Evolutionary conservation across 2,329 filamentous ascomycete genomes (phyloP).

Genomic region (Colletotrichum noveboracense): DNA sequence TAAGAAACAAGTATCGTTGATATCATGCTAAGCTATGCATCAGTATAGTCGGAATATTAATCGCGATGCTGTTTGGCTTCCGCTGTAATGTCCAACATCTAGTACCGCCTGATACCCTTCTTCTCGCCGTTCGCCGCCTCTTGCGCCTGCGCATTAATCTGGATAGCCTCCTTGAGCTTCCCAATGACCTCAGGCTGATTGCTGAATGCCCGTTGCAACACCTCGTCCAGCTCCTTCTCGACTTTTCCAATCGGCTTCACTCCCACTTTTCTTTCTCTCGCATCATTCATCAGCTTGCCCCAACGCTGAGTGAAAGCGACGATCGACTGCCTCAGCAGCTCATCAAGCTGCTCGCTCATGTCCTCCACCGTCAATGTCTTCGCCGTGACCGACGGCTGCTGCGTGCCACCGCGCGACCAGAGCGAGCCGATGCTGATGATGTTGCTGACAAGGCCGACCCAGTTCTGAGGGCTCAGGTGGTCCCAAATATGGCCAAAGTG

Average conservation of each 20-base stretch:
- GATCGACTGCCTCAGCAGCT: slow-evolving; percentile 66
- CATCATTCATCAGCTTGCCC: slow-evolving; percentile 56
- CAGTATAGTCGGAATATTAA: not conserved
- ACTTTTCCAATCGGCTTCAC: slow-evolving; percentile 57
- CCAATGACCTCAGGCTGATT: slow-evolving; percentile 63
- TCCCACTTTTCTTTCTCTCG: slow-evolving; percentile 50
- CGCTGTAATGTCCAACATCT: not conserved
- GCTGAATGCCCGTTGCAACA: slow-evolving; percentile 63
- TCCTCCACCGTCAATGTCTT: slow-evolving; percentile 52
- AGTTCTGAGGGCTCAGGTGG: slow-evolving; percentile 61
- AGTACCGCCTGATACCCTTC: slow-evolving; percentile 27
- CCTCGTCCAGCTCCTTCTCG: slow-evolving; percentile 60
- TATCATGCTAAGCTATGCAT: not conserved
- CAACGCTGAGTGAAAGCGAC: slow-evolving; percentile 68
- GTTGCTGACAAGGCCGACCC: slow-evolving; percentile 63
- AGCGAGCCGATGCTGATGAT: slow-evolving; percentile 59
- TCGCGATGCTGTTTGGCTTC: not conserved
- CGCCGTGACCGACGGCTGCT: slow-evolving; percentile 29
- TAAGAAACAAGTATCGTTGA: not conserved
- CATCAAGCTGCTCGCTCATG: slow-evolving; percentile 69
- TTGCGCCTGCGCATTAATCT: slow-evolving; percentile 60
- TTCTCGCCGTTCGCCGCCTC: slow-evolving; percentile 45
- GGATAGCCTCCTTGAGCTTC: slow-evolving; percentile 66
- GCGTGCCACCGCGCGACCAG: slow-evolving; percentile 39
- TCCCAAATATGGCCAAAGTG: slow-evolving; percentile 72